Evolutionary conservation across 2,329 filamentous ascomycete species (phyloP).

Genomic region (Aspergillus japonicus): DNA sequence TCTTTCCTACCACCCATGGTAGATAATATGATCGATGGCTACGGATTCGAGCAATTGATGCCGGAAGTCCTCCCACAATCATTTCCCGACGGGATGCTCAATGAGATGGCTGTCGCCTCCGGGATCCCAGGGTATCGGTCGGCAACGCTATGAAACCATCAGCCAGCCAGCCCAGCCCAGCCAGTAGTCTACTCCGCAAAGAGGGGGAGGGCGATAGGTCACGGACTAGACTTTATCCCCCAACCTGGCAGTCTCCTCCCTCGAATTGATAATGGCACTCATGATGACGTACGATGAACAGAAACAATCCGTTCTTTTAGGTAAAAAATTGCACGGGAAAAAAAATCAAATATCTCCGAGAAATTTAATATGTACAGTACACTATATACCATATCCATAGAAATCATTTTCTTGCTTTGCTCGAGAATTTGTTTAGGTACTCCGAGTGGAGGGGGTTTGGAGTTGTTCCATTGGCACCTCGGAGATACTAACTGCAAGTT

Average conservation of each 20-base stretch:
- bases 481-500: too few species aligned
- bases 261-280: neutral
- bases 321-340: too few species aligned
- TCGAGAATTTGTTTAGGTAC: neutral
- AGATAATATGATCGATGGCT: slow-evolving; percentile 26
- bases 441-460: too few species aligned
- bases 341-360: too few species aligned
- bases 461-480: too few species aligned
- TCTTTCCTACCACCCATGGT: slow-evolving; percentile 24
- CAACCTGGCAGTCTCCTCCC: too few species aligned
- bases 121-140: slow-evolving; percentile 10
- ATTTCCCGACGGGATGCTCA: slow-evolving; percentile 12
- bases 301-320: neutral
- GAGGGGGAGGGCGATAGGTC: neutral
- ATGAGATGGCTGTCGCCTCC: slow-evolving; percentile 9
- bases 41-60: slow-evolving; percentile 28
- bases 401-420: too few species aligned
- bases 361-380: too few species aligned
- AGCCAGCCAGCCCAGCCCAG: neutral
- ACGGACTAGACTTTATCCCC: too few species aligned
- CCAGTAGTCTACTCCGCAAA: neutral
- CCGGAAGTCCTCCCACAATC: slow-evolving; percentile 18
- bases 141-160: slow-evolving; percentile 1
- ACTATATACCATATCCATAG: too few species aligned
- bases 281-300: slow-evolving; percentile 7